Evolutionary conservation across 2,329 filamentous ascomycete species (phyloP).

Genomic region (Claviceps pusilla): DNA sequence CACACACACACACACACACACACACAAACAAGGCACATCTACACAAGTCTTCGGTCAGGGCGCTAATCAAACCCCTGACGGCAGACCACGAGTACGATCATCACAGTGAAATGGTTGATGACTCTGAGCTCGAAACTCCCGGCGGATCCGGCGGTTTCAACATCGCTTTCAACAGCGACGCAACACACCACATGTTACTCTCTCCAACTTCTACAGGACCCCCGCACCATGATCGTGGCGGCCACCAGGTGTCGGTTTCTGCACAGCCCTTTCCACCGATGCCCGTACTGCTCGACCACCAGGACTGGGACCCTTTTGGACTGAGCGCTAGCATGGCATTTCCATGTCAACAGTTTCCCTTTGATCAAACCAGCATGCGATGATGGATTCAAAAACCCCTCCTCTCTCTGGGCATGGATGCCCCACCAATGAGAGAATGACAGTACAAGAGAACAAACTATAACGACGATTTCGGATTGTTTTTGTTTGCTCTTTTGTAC

Average conservation of each 20-base stretch:
- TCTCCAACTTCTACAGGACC: constrained; percentile 26
- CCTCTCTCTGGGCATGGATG: background rate
- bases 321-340: constrained; percentile 92
- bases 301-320: constrained; percentile 87
- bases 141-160: constrained; percentile 51
- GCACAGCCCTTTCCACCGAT: constrained; percentile 43
- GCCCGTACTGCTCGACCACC: constrained; percentile 57
- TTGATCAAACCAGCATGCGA: constrained; percentile 45
- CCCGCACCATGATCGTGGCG: constrained; percentile 21
- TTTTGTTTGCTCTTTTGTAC: background rate
- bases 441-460: background rate
- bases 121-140: constrained; percentile 56
- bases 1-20: no score
- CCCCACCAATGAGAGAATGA: background rate
- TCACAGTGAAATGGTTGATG: constrained; percentile 76
- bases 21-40: constrained; percentile 8
- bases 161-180: constrained; percentile 33
- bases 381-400: constrained; percentile 11
- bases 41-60: constrained; percentile 30
- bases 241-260: constrained; percentile 17
- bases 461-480: background rate
- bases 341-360: constrained; percentile 66
- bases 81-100: constrained; percentile 96
- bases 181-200: constrained; percentile 27
- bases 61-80: constrained; percentile 44